Conservation (phyloP, 352 stramenopile genomes). For the Globisporangium yorkense region DNA sequence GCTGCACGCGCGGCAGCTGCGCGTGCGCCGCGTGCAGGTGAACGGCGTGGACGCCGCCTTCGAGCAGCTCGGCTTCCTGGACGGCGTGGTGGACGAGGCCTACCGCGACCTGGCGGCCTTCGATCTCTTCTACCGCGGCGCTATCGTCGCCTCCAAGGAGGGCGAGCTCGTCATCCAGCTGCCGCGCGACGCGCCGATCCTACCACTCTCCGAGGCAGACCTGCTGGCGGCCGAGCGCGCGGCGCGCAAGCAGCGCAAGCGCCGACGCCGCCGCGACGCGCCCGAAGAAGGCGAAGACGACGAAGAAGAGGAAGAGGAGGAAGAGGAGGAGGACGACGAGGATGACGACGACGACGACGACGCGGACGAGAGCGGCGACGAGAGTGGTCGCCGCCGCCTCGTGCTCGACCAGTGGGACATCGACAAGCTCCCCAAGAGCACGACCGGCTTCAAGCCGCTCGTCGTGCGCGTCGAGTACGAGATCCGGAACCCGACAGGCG, state of each 20-base stretch:
- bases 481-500: slow-evolving; percentile 55
- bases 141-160: slow-evolving; percentile 80
- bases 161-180: slow-evolving; percentile 78
- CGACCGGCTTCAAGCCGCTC: slow-evolving; percentile 63
- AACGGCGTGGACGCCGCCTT: slow-evolving; percentile 53
- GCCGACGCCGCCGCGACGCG: neutral
- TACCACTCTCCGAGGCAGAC: slow-evolving; percentile 27
- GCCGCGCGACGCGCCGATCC: slow-evolving; percentile 48
- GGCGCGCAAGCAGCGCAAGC: slow-evolving; percentile 13
- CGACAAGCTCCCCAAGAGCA: slow-evolving; percentile 59
- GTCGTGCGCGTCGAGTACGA: slow-evolving; percentile 77
- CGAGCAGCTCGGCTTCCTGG: slow-evolving; percentile 77
- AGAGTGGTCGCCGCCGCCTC: slow-evolving; percentile 19
- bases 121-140: slow-evolving; percentile 79
- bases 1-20: slow-evolving; percentile 70
- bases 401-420: slow-evolving; percentile 64
- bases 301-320: slow-evolving; percentile 31
- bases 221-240: slow-evolving; percentile 8
- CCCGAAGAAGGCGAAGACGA: slow-evolving; percentile 10
- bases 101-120: slow-evolving; percentile 79
- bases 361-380: slow-evolving; percentile 32
- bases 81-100: slow-evolving; percentile 68
- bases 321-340: slow-evolving; percentile 26
- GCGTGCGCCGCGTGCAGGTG: slow-evolving; percentile 48
- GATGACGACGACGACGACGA: slow-evolving; percentile 36